Percentiles rank a stretch among this genome's conserved stretches.
These are phyloP conservation scores for Anastatica hierochuntica DNA, from an alignment of 345 rosid species.

Conservation along the genomic window DNA sequence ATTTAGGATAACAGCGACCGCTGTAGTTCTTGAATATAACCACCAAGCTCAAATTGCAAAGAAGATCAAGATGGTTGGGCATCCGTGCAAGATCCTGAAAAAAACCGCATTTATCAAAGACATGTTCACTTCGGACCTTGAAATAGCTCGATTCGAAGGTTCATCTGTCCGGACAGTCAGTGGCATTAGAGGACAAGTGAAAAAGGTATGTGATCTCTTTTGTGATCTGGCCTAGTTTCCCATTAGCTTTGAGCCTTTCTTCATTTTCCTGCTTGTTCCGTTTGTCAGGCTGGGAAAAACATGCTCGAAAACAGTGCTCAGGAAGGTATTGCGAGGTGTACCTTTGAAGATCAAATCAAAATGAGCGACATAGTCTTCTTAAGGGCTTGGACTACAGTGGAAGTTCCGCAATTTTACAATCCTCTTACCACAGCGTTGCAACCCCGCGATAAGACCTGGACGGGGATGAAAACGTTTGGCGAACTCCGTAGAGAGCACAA, in stretches of 20 bases:
- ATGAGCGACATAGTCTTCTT: constrained; percentile 87
- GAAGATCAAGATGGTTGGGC: constrained; percentile 81
- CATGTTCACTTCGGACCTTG: constrained; percentile 96
- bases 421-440: constrained; percentile 86
- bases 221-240: too few species aligned
- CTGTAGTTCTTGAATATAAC: constrained; percentile 65
- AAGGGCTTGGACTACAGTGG: constrained; percentile 77
- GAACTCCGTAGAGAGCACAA: constrained; percentile 67
- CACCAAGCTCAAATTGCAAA: constrained; percentile 68
- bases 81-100: constrained; percentile 84
- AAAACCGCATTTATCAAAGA: constrained; percentile 78
- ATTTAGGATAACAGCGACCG: constrained; percentile 84
- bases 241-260: too few species aligned
- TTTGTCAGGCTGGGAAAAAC: constrained; percentile 64
- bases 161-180: constrained; percentile 77
- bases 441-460: constrained; percentile 69
- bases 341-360: constrained; percentile 87
- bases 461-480: constrained; percentile 84
- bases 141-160: constrained; percentile 85
- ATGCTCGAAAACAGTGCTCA: constrained; percentile 60
- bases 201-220: too few species aligned
- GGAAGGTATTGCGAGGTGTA: constrained; percentile 91
- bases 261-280: not conserved
- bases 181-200: constrained; percentile 89
- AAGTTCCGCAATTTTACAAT: constrained; percentile 63